A percentile compares a stretch with the other conserved stretches of the same genome.
These are phyloP conservation scores for Besnoitia besnoiti DNA, from an alignment of 169 alveolate genomes.

Conservation along the genomic window DNA sequence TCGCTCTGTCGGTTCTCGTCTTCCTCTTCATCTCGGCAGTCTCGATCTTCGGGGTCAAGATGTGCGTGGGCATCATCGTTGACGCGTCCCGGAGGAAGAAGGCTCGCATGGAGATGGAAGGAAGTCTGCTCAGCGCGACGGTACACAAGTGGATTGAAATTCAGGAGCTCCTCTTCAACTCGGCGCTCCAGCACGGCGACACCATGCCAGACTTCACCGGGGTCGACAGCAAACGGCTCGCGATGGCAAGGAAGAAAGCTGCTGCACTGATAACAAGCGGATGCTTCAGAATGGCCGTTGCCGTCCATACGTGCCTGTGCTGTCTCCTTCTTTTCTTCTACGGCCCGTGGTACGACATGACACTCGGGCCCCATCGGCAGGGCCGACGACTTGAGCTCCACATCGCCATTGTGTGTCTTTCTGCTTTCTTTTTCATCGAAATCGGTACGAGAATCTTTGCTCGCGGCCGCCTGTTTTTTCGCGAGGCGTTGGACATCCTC, in stretches of 20 bases:
- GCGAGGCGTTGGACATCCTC: background rate
- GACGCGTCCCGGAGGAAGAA: slow-evolving; percentile 58
- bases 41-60: slow-evolving; percentile 53
- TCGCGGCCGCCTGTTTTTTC: slow-evolving; percentile 32
- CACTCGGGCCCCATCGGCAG: background rate
- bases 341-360: slow-evolving; percentile 33
- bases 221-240: background rate
- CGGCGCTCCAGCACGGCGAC: slow-evolving; percentile 39
- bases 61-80: slow-evolving; percentile 65
- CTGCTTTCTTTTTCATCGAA: background rate
- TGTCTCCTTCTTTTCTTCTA: slow-evolving; percentile 24
- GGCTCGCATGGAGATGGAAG: slow-evolving; percentile 60
- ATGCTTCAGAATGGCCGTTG: background rate
- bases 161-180: slow-evolving; percentile 40
- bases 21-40: slow-evolving; percentile 48
- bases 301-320: background rate
- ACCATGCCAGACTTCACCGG: slow-evolving; percentile 5
- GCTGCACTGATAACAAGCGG: slow-evolving; percentile 15
- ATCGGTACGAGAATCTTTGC: background rate
- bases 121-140: slow-evolving; percentile 63
- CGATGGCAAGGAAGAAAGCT: background rate
- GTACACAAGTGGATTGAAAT: slow-evolving; percentile 67
- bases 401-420: background rate
- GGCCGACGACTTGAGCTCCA: background rate
- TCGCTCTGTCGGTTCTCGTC: background rate